These are phyloP conservation scores for Aspergillus luchuensis DNA, from an alignment of 2,329 filamentous ascomycete species.

Conservation along the genomic window DNA sequence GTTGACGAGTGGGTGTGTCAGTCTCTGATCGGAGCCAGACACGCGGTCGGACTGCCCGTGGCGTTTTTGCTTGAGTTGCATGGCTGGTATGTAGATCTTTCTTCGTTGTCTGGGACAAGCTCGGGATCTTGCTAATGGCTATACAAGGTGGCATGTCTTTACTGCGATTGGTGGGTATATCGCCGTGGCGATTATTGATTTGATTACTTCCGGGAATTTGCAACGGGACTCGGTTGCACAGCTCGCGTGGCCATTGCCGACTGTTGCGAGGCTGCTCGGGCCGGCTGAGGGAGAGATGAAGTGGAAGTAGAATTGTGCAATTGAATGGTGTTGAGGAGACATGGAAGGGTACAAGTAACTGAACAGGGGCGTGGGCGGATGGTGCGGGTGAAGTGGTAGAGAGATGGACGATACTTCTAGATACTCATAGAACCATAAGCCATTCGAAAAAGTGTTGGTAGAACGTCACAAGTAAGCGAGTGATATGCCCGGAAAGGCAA, in stretches of 20 bases:
- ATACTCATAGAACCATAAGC: too few species aligned
- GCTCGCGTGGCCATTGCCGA: conserved; percentile 40
- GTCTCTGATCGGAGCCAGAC: conserved; percentile 29
- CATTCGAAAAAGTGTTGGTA: too few species aligned
- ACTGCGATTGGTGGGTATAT: conserved; percentile 48
- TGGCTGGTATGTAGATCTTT: conserved; percentile 40
- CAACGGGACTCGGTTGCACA: conserved; percentile 28
- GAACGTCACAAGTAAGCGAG: too few species aligned
- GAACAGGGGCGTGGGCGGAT: too few species aligned
- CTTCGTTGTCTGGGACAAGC: background rate
- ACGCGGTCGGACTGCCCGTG: conserved; percentile 37
- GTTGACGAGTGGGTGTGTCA: conserved; percentile 42
- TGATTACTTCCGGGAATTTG: conserved; percentile 40
- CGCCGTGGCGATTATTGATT: conserved; percentile 42
- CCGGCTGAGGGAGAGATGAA: background rate
- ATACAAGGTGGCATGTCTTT: conserved; percentile 47
- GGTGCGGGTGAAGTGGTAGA: too few species aligned
- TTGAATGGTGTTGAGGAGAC: too few species aligned
- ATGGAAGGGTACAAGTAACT: too few species aligned
- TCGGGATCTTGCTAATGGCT: background rate
- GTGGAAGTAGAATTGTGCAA: background rate
- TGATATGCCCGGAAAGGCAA: too few species aligned
- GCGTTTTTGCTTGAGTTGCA: conserved; percentile 47
- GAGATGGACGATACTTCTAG: too few species aligned
- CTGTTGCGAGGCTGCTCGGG: conserved; percentile 4